phyloP scores from a whole-genome alignment of 2,329 filamentous ascomycete species.

The Cytospora chrysosperma region DNA sequence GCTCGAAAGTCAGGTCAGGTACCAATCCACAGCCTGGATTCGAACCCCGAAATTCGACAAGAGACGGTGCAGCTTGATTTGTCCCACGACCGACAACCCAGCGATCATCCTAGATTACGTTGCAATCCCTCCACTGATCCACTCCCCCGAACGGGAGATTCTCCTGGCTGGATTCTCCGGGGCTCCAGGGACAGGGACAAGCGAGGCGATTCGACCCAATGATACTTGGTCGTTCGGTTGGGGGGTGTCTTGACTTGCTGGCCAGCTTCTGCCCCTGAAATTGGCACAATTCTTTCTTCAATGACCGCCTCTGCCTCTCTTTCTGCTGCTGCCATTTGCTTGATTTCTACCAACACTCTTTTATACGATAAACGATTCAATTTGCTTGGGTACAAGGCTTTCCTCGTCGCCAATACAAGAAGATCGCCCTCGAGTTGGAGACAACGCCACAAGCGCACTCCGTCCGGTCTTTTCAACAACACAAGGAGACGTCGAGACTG shows the following conservation, averaged over 20 bases:
- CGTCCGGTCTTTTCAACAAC: slow-evolving; percentile 37
- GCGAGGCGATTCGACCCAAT: slow-evolving; percentile 11
- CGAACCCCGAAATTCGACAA: background rate
- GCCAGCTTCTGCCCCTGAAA: slow-evolving; percentile 18
- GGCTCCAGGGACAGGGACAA: slow-evolving; percentile 17
- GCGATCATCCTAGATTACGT: slow-evolving; percentile 5
- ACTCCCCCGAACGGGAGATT: slow-evolving; percentile 10
- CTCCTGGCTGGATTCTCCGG: slow-evolving; percentile 12
- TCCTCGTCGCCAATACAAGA: slow-evolving; percentile 41
- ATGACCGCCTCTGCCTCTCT: slow-evolving; percentile 38
- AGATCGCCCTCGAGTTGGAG: slow-evolving; percentile 37
- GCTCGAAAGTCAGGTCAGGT: background rate
- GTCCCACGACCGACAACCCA: background rate
- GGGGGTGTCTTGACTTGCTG: slow-evolving; percentile 13
- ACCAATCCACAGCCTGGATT: background rate
- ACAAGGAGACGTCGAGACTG: slow-evolving; percentile 30
- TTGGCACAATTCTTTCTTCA: slow-evolving; percentile 20
- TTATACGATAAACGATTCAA: slow-evolving; percentile 45
- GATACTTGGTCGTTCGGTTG: slow-evolving; percentile 6
- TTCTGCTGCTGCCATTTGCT: slow-evolving; percentile 38
- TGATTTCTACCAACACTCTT: slow-evolving; percentile 45
- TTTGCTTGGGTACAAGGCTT: slow-evolving; percentile 39
- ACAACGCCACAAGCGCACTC: slow-evolving; percentile 39
- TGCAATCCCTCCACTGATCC: slow-evolving; percentile 16
- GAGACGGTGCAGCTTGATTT: background rate